Evolutionary conservation across 352 stramenopile species (phyloP), one percentile per base, ranked within the genome.

Genomic region (Phytophthora hibernalis): DNA sequence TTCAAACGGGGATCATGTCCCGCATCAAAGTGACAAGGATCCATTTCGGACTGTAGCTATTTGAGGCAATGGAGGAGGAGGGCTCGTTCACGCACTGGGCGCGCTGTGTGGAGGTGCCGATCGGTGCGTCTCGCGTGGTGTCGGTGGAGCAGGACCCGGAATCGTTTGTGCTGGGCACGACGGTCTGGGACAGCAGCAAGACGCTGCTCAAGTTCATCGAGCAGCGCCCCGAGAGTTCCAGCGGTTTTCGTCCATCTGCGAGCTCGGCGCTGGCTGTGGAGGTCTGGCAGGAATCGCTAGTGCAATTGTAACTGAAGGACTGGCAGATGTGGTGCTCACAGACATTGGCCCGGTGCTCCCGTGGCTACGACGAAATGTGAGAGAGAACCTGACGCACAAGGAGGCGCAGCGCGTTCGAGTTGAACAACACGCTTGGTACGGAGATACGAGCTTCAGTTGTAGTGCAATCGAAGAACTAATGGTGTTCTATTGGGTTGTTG

Each of bases 201-300:
- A 92, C 83, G 54, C 70, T 96, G 65, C 74, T 92, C 54, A 95
- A 93, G 74, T 95, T 86, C 73, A 85, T 93, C 50, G 88, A 96
- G 76, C 78, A 89, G 60, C 70, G 82, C 28, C 26, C 61, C 0
- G 70, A 68, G 35, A 51, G 59, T 95, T 94, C 69, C 76, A 66
- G 24, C 54, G 61, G 56, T 89, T 80, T 59, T 82, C 76, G 47
- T 87, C 76, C 42, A 85, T 92, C 53, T 92, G 83, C 51, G 86
- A 91, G 61, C 85, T 92, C 8, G 87, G 86, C 63, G 84, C 86
- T 21, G 85, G 87, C 48, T 91, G 80, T 53, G 87, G 87, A 28
- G 84, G 79, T 1, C 77, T 95, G 10, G 84, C 87, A 12, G 87
- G 87, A 5, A 91, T 95, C 45, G 83, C 84, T 12, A 81, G 73